Conservation (phyloP, 1,284 basidiomycete species). For the Sporisorium reilianum region DNA sequence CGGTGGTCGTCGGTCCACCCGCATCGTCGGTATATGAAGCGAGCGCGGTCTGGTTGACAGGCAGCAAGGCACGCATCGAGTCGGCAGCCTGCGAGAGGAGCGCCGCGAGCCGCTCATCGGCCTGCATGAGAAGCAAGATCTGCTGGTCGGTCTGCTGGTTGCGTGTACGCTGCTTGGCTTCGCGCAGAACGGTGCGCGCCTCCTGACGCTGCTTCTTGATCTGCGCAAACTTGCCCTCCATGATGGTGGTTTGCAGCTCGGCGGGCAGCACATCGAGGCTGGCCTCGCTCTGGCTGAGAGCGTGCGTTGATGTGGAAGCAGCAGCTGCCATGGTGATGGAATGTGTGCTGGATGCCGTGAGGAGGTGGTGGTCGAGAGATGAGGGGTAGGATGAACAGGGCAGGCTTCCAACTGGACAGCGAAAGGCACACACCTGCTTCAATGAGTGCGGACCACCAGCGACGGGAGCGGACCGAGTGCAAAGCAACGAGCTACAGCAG, state of each 20-base stretch:
- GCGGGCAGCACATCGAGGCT: constrained; percentile 26
- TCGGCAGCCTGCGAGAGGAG: constrained; percentile 50
- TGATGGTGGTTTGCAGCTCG: constrained; percentile 32
- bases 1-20: background rate
- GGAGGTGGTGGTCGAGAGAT: background rate
- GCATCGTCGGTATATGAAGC: background rate
- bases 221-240: constrained; percentile 40
- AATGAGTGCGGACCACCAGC: too few relatives aligned
- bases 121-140: constrained; percentile 52
- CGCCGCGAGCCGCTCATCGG: constrained; percentile 42
- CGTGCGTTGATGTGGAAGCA: background rate
- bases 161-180: constrained; percentile 36
- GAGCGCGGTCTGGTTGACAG: constrained; percentile 4
- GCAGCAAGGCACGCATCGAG: constrained; percentile 43
- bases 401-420: too few relatives aligned
- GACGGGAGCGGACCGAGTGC: too few relatives aligned
- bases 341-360: background rate
- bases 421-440: too few relatives aligned
- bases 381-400: too few relatives aligned
- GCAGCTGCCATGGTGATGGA: background rate
- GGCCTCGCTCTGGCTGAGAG: background rate
- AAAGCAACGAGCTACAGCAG: too few relatives aligned
- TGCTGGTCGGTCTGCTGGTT: constrained; percentile 52
- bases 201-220: constrained; percentile 39
- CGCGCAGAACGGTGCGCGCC: constrained; percentile 37